These are phyloP conservation scores for Ophiostoma himal-ulmi DNA, from an alignment of 2,329 filamentous ascomycete genomes.

Conservation along the genomic window DNA sequence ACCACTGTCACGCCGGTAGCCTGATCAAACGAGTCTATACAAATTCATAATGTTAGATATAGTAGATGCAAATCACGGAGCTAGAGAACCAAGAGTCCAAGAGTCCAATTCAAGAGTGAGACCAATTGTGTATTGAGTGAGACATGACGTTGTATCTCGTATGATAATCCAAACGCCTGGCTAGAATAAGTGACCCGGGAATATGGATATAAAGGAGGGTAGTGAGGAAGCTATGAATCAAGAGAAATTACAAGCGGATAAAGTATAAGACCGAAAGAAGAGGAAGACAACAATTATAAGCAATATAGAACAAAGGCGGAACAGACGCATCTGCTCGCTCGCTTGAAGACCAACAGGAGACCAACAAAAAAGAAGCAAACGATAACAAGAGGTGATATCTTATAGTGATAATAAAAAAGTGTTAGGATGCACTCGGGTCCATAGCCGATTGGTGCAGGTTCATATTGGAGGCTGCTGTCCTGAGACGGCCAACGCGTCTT, in stretches of 20 bases:
- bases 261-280: neutral
- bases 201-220: neutral
- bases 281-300: neutral
- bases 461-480: slow-evolving; percentile 24
- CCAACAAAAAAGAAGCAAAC: neutral
- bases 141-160: neutral
- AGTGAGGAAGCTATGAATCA: neutral
- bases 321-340: neutral
- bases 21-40: too few species aligned
- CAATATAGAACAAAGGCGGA: neutral
- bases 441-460: slow-evolving; percentile 23
- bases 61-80: neutral
- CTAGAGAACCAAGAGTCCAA: too few species aligned
- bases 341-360: neutral
- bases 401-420: neutral
- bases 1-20: neutral
- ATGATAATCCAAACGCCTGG: slow-evolving; percentile 13
- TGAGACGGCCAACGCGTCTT: slow-evolving; percentile 24
- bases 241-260: neutral
- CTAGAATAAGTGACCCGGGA: slow-evolving; percentile 4
- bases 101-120: neutral
- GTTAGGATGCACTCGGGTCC: slow-evolving; percentile 7
- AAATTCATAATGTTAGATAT: neutral
- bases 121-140: neutral
- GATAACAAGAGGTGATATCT: neutral